These are phyloP conservation scores for Vigna unguiculata DNA, from an alignment of 306 rosid species.

Conservation along the genomic window DNA sequence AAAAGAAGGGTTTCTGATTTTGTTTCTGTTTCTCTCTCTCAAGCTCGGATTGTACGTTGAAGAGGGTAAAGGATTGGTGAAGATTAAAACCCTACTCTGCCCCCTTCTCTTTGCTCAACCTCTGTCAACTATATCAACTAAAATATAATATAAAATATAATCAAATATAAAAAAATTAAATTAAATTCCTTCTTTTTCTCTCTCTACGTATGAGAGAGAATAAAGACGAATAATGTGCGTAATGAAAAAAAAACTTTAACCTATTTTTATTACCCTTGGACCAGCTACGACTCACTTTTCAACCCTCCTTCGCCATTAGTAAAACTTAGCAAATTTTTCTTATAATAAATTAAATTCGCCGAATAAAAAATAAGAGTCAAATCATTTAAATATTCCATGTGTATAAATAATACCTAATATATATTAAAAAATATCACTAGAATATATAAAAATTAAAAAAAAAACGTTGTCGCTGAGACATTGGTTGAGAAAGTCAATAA, in stretches of 20 bases:
- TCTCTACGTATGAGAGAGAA: not conserved
- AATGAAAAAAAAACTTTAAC: not conserved
- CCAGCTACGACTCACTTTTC: not conserved
- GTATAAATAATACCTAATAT: no score
- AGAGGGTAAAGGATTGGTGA: constrained; percentile 16
- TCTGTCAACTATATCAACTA: constrained; percentile 8
- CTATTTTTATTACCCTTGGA: not conserved
- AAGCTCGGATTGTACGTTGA: not conserved
- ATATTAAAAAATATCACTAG: no score
- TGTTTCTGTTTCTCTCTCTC: not conserved
- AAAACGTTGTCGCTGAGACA: no score
- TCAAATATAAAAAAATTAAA: no score
- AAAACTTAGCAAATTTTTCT: not conserved
- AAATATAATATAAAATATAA: not conserved
- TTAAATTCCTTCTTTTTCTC: constrained; percentile 2
- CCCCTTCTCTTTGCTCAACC: not conserved
- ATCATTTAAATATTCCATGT: not conserved
- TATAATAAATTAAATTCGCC: not conserved
- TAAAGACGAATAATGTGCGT: not conserved
- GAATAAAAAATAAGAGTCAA: not conserved
- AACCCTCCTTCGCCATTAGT: not conserved
- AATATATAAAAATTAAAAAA: no score
- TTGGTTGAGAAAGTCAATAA: not conserved
- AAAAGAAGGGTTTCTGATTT: not conserved
- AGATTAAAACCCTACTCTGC: constrained; percentile 42